Evolutionary conservation across 2,329 filamentous ascomycete species (phyloP), one percentile per base, ranked within the genome.

Genomic region (Trichophyton simii): DNA sequence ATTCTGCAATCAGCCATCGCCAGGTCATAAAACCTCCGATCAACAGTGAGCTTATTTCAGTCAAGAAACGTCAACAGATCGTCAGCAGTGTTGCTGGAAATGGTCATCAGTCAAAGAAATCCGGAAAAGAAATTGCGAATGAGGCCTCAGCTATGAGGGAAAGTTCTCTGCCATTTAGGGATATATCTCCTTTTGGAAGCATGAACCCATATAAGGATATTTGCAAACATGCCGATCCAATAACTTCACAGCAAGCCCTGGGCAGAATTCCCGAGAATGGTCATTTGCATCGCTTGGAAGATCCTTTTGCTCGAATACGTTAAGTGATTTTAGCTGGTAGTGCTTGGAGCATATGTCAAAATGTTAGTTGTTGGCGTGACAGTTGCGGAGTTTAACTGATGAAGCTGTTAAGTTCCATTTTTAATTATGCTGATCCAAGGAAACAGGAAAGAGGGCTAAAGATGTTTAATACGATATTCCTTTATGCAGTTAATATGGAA

Each of bases 151-250:
- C n/a, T n/a, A 18, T 20, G 3, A 9, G 52, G 31, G 28, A 15
- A 36, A 36, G 20, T 55, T 5, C 8, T 38, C 1, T 55, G 13
- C 3, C 13, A 55, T 55, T 22, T 31, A 28, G 31, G 52, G 25
- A 55, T 8, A n/a, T n/a, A 18, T 28, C 52, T 2, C 28, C 52
- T 3, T 60, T 38, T 38, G 61, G 20, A 18, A 60, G 61, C 46
- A 57, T 60, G 52, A 60, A 60, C 34, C 58, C 61, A 34, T 62
- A 57, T 31, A 59, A 58, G 4, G 28, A 60, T 62, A 54, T 62
- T 15, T 25, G 41, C 50, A 52, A 34, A 1, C 58, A 58, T 9
- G 15, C 31, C 20, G 52, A 55, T 13, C 34, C 34, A 5, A 1
- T 55, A n/a, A 4, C n/a, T 13, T 18, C 52, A 55, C 52, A 55